Evolutionary conservation across 805 yeast genomes (phyloP).

Genomic region (Yueomyces sinensis): DNA sequence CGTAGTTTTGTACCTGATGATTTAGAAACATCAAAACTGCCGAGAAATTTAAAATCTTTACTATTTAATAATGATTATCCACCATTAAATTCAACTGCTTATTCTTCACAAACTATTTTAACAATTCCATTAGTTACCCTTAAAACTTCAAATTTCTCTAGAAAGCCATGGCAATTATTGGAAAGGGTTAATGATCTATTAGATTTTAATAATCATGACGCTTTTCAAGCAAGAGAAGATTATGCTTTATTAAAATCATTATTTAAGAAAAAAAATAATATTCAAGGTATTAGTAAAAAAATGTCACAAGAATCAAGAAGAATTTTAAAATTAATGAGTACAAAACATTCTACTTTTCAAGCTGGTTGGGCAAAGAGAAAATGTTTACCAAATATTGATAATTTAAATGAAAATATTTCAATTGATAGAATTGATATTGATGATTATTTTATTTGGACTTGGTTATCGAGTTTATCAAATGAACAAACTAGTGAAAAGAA

Average conservation of each 20-base stretch:
- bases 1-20: constrained; percentile 66
- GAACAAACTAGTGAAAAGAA: constrained; percentile 59
- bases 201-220: constrained; percentile 54
- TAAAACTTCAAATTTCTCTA: constrained; percentile 32
- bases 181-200: constrained; percentile 44
- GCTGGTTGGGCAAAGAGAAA: constrained; percentile 29
- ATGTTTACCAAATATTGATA: constrained; percentile 11
- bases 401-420: constrained; percentile 19
- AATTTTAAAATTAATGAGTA: constrained; percentile 29
- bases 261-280: constrained; percentile 42
- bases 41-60: constrained; percentile 52
- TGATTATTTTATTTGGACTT: constrained; percentile 85
- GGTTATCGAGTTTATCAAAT: constrained; percentile 65
- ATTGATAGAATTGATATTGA: constrained; percentile 59
- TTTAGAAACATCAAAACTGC: constrained; percentile 37
- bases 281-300: constrained; percentile 42
- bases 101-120: constrained; percentile 30
- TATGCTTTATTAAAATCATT: constrained; percentile 60
- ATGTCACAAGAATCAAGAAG: constrained; percentile 66
- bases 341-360: constrained; percentile 26
- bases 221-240: constrained; percentile 66
- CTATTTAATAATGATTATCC: constrained; percentile 61
- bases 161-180: constrained; percentile 45
- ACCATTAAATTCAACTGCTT: constrained; percentile 33
- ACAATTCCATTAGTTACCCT: constrained; percentile 52